Evolutionary conservation across 768 basidiomycete species (phyloP).

Genomic region (Leccinum longicurvipes): DNA sequence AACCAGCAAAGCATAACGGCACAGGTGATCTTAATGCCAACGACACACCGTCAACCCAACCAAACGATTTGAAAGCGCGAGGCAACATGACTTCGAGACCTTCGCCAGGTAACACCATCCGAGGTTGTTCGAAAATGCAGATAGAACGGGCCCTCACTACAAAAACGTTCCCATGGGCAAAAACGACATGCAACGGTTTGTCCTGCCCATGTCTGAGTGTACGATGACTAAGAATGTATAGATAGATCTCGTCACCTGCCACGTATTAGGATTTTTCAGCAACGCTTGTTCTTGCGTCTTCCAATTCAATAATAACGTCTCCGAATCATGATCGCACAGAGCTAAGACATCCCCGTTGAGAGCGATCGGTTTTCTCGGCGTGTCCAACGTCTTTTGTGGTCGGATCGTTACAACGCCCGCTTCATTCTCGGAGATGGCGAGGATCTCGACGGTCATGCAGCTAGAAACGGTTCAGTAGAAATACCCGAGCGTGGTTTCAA

Average conservation of each 20-base stretch:
- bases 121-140: slow-evolving; percentile 51
- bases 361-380: slow-evolving; percentile 44
- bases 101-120: slow-evolving; percentile 26
- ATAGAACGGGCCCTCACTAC: slow-evolving; percentile 60
- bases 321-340: slow-evolving; percentile 48
- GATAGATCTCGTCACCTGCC: slow-evolving; percentile 26
- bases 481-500: slow-evolving; percentile 1
- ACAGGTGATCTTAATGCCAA: slow-evolving; percentile 25
- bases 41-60: slow-evolving; percentile 64
- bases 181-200: slow-evolving; percentile 50
- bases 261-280: slow-evolving; percentile 37
- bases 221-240: not conserved
- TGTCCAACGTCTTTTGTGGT: slow-evolving; percentile 34
- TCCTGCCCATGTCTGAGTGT: slow-evolving; percentile 35
- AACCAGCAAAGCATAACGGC: no score
- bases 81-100: slow-evolving; percentile 26
- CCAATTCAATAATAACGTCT: slow-evolving; percentile 59
- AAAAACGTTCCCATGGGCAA: slow-evolving; percentile 45
- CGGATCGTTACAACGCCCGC: slow-evolving; percentile 25
- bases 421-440: slow-evolving; percentile 18
- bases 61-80: slow-evolving; percentile 48
- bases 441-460: slow-evolving; percentile 26
- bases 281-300: slow-evolving; percentile 43
- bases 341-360: slow-evolving; percentile 52
- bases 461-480: slow-evolving; percentile 18